Evolutionary conservation across 176 grass and related monocot genomes (phyloP), one percentile per base, ranked within the genome.

Genomic region (Oryza nivara): DNA sequence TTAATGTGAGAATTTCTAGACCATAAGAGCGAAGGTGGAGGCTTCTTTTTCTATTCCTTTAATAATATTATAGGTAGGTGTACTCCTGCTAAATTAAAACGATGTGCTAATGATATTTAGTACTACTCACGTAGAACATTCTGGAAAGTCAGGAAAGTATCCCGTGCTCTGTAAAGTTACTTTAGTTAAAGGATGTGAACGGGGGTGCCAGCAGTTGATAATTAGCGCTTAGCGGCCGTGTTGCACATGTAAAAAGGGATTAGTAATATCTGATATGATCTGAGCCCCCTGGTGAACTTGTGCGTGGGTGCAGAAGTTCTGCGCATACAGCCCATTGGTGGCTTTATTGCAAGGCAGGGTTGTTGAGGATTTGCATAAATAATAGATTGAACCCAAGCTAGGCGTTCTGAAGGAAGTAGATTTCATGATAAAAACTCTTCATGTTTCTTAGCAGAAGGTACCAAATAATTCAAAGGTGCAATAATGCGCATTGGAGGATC

Each of bases 391-490:
- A 16, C 11, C 48, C 14, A 51, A 17, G 15, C 49, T 14, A 14
- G 14, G 4, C 49, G 15, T 52, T 52, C 43, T 44, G 43, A 44
- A 9, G 43, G 43, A 44, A 44, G 41, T 7, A 44, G 9, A 11
- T 14, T 49, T 48, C 14, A 13, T 26, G 3, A 72, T 72, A 40
- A 23, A 78, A 78, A 83, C 22, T 20, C 12, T 43, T 51, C 41
- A 19, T 71, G 43, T 72, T 71, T 60, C 86, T 82, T 88, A 88
- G 48, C 1, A 49, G 10, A 83, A 52, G 73, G 11, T 64, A 52
- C 56, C 41, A 58, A 54, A 51, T 30, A 38, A 28, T 67, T 17
- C 49, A 17, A 52, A 52, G 49, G 3, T 17, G 13, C 49, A 52
- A 52, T 52, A 52, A 52, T 52, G 49, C 49, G 10, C 13, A 48